Percentiles rank a stretch among this genome's conserved stretches.
These are phyloP conservation scores for Xylariaceae sp. DNA, from an alignment of 2,329 filamentous ascomycete genomes.

Conservation along the genomic window DNA sequence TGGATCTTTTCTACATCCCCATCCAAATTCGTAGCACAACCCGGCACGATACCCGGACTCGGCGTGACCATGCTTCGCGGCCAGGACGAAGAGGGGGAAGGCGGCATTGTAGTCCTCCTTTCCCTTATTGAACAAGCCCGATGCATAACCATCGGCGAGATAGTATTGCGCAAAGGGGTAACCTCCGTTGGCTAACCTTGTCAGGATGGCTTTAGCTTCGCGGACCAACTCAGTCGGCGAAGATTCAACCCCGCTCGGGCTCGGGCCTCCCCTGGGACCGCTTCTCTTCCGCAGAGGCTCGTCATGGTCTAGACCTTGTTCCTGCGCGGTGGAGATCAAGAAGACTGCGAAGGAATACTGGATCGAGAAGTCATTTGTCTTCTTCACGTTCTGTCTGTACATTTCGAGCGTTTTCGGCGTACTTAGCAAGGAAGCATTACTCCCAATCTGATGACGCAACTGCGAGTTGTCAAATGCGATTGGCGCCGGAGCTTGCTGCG, in stretches of 20 bases:
- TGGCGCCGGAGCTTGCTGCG: conserved; percentile 64
- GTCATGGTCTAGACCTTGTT: conserved; percentile 54
- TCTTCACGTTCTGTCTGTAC: conserved; percentile 96
- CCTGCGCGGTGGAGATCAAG: conserved; percentile 81
- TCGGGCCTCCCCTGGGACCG: conserved; percentile 33
- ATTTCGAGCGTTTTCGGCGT: conserved; percentile 93
- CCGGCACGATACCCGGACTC: conserved; percentile 92
- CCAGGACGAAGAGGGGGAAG: conserved; percentile 85
- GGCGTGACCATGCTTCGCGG: conserved; percentile 93
- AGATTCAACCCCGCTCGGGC: conserved; percentile 28
- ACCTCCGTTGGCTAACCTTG: conserved; percentile 74
- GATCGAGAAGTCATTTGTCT: conserved; percentile 81
- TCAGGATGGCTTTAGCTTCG: conserved; percentile 84
- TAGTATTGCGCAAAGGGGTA: conserved; percentile 99
- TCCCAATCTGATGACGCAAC: conserved; percentile 71
- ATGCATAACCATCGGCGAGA: conserved; percentile 87
- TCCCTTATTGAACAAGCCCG: conserved; percentile 89
- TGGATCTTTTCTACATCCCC: conserved; percentile 86
- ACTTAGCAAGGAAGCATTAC: conserved; percentile 83
- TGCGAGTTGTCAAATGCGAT: conserved; percentile 72
- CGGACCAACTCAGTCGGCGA: conserved; percentile 64
- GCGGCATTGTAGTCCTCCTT: conserved; percentile 87
- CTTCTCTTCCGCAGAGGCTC: conserved; percentile 38
- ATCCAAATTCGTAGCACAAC: conserved; percentile 95
- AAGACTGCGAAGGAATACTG: conserved; percentile 97